Conservation (phyloP, 257 asterid species). For the Rubia yunnanensis region DNA sequence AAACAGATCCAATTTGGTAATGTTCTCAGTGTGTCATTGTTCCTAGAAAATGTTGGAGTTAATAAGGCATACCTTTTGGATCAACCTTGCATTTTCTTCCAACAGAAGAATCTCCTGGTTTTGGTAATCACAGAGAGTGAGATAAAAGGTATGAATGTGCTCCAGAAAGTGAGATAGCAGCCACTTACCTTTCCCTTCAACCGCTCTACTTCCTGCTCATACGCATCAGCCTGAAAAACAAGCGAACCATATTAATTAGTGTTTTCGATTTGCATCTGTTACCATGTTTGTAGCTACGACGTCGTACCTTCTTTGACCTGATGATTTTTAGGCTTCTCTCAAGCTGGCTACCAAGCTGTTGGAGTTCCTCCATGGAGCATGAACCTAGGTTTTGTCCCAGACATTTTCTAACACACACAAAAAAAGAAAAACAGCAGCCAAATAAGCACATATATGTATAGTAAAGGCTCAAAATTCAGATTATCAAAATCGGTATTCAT, state of each 20-base stretch:
- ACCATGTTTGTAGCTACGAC: no score
- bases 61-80: slow-evolving; percentile 17
- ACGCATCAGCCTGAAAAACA: slow-evolving; percentile 23
- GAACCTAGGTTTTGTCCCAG: slow-evolving; percentile 51
- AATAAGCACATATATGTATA: not conserved
- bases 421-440: not conserved
- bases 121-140: not conserved
- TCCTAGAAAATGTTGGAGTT: no score
- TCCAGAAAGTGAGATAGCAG: not conserved
- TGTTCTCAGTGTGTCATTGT: no score
- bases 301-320: slow-evolving; percentile 47
- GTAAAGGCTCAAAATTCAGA: not conserved
- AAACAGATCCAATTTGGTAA: no score
- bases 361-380: slow-evolving; percentile 53
- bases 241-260: not conserved
- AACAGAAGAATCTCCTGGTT: slow-evolving; percentile 15
- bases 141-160: not conserved
- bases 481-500: no score
- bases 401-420: slow-evolving; percentile 34
- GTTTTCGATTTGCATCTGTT: not conserved
- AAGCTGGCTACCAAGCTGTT: slow-evolving; percentile 46
- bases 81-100: slow-evolving; percentile 24
- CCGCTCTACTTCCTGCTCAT: slow-evolving; percentile 20
- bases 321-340: slow-evolving; percentile 49
- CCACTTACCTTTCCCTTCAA: slow-evolving; percentile 25